These are phyloP conservation scores for Cnidoscolus chayamansa DNA, from an alignment of 441 rosid genomes.

Conservation along the genomic window DNA sequence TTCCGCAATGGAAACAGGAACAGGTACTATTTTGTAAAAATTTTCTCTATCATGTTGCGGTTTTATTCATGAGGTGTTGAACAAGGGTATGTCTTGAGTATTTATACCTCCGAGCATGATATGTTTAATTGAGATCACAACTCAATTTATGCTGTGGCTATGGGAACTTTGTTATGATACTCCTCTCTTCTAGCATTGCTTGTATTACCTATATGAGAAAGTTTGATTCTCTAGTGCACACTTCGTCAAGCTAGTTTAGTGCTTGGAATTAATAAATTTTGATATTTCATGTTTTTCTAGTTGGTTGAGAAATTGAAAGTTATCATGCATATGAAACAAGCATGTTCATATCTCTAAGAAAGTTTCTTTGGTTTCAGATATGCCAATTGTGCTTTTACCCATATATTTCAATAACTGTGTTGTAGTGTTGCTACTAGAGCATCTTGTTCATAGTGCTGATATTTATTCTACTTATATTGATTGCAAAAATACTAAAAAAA, in stretches of 20 bases:
- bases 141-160: not conserved
- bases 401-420: not conserved
- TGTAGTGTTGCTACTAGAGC: not conserved
- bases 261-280: not conserved
- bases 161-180: not conserved
- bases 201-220: not conserved
- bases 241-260: not conserved
- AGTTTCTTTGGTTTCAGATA: not conserved
- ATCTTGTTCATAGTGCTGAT: conserved; percentile 13
- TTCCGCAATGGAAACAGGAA: conserved; percentile 89
- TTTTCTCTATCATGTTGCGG: not conserved
- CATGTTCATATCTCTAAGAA: not conserved
- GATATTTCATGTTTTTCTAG: not conserved
- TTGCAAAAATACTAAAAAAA: not conserved
- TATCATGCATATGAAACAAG: not conserved
- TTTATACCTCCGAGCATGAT: not conserved
- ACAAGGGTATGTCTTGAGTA: not conserved
- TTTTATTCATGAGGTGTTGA: not conserved
- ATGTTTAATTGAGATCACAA: not conserved
- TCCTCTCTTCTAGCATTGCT: not conserved
- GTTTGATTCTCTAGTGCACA: not conserved
- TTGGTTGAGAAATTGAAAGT: not conserved
- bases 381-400: not conserved
- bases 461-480: not conserved
- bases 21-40: conserved; percentile 43